Evolutionary conservation across 2,329 filamentous ascomycete genomes (phyloP).

Genomic region (Trichoderma koningii): DNA sequence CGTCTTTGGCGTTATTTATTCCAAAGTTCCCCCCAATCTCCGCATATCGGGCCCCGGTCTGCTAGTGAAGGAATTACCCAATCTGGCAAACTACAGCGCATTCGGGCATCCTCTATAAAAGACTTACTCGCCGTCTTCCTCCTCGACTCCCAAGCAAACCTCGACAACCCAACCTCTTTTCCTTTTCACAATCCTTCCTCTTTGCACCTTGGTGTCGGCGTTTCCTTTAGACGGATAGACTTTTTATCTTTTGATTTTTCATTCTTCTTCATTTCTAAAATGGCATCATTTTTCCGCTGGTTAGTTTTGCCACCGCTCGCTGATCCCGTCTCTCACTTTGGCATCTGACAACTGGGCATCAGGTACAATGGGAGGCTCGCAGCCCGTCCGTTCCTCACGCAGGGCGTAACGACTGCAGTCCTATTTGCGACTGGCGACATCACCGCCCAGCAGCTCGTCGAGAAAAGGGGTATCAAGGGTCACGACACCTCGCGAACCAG

Average conservation of each 20-base stretch:
- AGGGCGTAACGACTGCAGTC: slow-evolving; percentile 85
- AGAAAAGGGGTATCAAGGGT: slow-evolving; percentile 73
- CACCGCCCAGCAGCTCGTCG: slow-evolving; percentile 87
- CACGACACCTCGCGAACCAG: slow-evolving; percentile 74
- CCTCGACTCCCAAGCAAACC: slow-evolving; percentile 1
- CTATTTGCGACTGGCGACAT: slow-evolving; percentile 92
- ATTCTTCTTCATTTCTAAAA: slow-evolving; percentile 3
- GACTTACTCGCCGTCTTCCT: neutral
- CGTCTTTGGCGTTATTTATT: neutral
- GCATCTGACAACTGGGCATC: slow-evolving; percentile 29
- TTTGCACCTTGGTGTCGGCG: slow-evolving; percentile 9
- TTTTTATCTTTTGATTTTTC: neutral
- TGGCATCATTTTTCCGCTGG: slow-evolving; percentile 26
- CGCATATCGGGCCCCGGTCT: slow-evolving; percentile 18
- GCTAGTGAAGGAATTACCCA: slow-evolving; percentile 23
- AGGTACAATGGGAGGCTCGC: slow-evolving; percentile 88
- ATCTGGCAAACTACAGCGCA: slow-evolving; percentile 17
- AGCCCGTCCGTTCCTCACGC: slow-evolving; percentile 81
- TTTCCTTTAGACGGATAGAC: slow-evolving; percentile 18
- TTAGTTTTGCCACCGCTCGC: slow-evolving; percentile 16
- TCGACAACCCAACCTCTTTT: neutral
- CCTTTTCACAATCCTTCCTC: neutral
- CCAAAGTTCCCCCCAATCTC: slow-evolving; percentile 1
- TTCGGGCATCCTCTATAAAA: slow-evolving; percentile 14
- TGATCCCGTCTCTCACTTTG: neutral